Evolutionary conservation across 441 rosid species (phyloP), one percentile per base, ranked within the genome.

Genomic region (Aquilaria agallochum): DNA sequence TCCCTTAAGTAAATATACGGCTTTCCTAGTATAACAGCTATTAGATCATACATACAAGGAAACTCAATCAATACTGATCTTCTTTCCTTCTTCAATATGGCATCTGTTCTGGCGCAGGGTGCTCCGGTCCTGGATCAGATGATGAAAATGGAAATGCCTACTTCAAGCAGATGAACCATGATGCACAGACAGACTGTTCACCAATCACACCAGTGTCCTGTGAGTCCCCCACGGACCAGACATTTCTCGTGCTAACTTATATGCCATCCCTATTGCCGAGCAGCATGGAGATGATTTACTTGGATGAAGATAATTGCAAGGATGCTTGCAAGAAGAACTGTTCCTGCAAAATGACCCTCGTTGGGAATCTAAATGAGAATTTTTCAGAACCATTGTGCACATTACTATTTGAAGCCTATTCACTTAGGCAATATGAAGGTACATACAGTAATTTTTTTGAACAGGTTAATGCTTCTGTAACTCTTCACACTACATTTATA

Each of bases 271-370:
- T 33, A 8, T 20, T 27, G 0, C 12, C 34, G 11, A 1, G 11
- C 5, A 3, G 0, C 1, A 1, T 44, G 6, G 7, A 1, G 0
- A 2, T 44, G 4, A 3, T 58, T 5, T 5, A 14, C 0, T 9
- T 2, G 5, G 31, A 48, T 6, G 2, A 1, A 27, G 47, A 63
- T 14, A 58, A 44, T 8, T 55, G 67, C 44, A 44, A 45, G 31
- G 31, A 53, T 31, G 59, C 47, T 12, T 63, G 60, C 33, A 45
- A 54, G 15, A 54, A 45, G 14, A 63, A 53, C 36, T 63, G 67
- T 54, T 63, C 67, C 13, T 63, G 67, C 46, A 63, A 54, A 44
- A 30, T 31, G 9, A 58, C 46, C 14, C 1, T 45, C 2, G 31
- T n/a, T 36, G 20, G 20, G 20, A 20, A 20, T 20, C 8, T 14